These are phyloP conservation scores for Saccharomyces jurei DNA, from an alignment of 805 yeast genomes.

Conservation along the genomic window DNA sequence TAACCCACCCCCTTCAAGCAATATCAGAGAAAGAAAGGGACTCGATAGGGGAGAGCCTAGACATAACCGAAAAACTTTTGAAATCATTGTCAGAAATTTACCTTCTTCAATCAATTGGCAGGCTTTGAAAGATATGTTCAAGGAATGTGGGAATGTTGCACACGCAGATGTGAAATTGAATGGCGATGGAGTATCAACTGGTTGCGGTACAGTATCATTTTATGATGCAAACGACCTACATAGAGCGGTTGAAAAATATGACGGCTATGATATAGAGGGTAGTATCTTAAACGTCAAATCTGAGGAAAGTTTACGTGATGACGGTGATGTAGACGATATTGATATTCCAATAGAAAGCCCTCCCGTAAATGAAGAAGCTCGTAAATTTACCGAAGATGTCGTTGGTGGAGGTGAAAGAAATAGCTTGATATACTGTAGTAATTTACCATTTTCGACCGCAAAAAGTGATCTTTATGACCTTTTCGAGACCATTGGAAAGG, in stretches of 20 bases:
- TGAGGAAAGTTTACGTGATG: slow-evolving; percentile 3
- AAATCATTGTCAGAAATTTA: slow-evolving; percentile 71
- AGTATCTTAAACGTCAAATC: slow-evolving; percentile 7
- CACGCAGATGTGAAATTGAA: slow-evolving; percentile 73
- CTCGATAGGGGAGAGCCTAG: not conserved
- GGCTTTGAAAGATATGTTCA: slow-evolving; percentile 75
- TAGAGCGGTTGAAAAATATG: slow-evolving; percentile 60
- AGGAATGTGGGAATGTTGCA: slow-evolving; percentile 64
- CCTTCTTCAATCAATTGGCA: slow-evolving; percentile 83
- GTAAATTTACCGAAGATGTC: slow-evolving; percentile 62
- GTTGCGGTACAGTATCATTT: slow-evolving; percentile 75
- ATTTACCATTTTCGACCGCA: slow-evolving; percentile 86
- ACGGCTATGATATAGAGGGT: slow-evolving; percentile 46
- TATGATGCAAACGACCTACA: slow-evolving; percentile 58
- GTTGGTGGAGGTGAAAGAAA: slow-evolving; percentile 53
- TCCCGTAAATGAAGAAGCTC: slow-evolving; percentile 2
- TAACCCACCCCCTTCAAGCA: slow-evolving; percentile 63
- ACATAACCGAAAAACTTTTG: slow-evolving; percentile 27
- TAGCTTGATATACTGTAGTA: slow-evolving; percentile 56
- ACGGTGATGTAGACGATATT: not conserved
- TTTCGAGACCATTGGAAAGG: slow-evolving; percentile 76
- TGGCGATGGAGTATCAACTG: slow-evolving; percentile 61
- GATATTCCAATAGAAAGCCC: not conserved
- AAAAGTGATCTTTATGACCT: slow-evolving; percentile 76
- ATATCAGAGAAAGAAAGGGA: slow-evolving; percentile 9